These are phyloP conservation scores for Globisporangium orthogonon DNA, from an alignment of 352 stramenopile genomes.

Conservation along the genomic window DNA sequence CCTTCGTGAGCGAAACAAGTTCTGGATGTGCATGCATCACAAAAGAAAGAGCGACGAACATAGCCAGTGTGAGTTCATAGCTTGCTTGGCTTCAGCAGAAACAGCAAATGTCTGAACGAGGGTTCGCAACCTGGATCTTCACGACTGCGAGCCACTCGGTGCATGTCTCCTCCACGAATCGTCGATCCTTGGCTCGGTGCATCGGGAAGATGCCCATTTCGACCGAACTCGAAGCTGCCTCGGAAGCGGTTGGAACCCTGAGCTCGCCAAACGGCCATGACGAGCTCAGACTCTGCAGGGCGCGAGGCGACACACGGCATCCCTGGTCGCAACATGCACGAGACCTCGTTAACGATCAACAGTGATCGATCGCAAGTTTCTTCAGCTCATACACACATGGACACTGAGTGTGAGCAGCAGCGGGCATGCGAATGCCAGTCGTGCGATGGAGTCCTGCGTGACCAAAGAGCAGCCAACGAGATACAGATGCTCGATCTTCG, in stretches of 20 bases:
- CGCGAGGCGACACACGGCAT: slow-evolving; percentile 50
- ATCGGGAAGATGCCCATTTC: slow-evolving; percentile 65
- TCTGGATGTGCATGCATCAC: slow-evolving; percentile 20
- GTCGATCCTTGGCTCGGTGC: slow-evolving; percentile 58
- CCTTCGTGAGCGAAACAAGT: slow-evolving; percentile 45
- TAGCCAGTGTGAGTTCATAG: not conserved
- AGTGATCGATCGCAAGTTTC: too few relatives aligned
- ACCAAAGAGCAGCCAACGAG: slow-evolving; percentile 51
- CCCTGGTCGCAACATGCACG: slow-evolving; percentile 16
- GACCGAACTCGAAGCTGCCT: slow-evolving; percentile 8
- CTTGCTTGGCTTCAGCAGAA: too few relatives aligned
- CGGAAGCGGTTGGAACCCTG: slow-evolving; percentile 21
- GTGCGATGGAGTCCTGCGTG: slow-evolving; percentile 56
- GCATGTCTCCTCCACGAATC: slow-evolving; percentile 52
- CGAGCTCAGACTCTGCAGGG: slow-evolving; percentile 53
- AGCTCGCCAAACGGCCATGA: slow-evolving; percentile 61
- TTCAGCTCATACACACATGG: slow-evolving; percentile 13
- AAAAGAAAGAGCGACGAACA: too few relatives aligned
- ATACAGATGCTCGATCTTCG: slow-evolving; percentile 44
- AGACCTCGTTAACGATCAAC: too few relatives aligned
- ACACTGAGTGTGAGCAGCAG: slow-evolving; percentile 65
- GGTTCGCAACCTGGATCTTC: slow-evolving; percentile 36
- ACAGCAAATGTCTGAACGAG: too few relatives aligned
- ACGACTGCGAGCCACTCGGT: slow-evolving; percentile 48
- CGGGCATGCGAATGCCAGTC: slow-evolving; percentile 55